Evolutionary conservation across 1,284 basidiomycete genomes (phyloP).

Genomic region (Puccinia polysora): DNA sequence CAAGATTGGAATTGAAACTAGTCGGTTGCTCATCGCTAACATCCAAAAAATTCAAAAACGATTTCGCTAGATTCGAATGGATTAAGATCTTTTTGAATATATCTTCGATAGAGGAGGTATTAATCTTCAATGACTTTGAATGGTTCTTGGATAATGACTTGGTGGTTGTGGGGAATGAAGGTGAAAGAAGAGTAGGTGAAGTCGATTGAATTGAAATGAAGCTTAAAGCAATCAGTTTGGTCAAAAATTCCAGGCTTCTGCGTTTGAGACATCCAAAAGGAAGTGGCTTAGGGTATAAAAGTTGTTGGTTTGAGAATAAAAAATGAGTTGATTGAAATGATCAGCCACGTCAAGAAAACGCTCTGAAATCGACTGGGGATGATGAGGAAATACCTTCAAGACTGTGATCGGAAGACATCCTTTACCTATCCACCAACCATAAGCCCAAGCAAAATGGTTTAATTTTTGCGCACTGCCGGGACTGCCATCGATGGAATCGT

Average conservation of each 20-base stretch:
- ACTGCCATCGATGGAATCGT: slow-evolving; percentile 51
- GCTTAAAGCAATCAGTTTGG: slow-evolving; percentile 10
- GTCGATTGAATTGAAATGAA: slow-evolving; percentile 22
- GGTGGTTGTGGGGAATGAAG: neutral
- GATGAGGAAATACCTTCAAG: slow-evolving; percentile 63
- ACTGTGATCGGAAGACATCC: slow-evolving; percentile 67
- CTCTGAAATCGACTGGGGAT: neutral
- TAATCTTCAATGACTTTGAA: slow-evolving; percentile 1
- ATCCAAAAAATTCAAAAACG: slow-evolving; percentile 8
- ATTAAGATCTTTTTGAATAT: slow-evolving; percentile 19
- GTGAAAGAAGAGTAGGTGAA: slow-evolving; percentile 25
- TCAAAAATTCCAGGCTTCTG: slow-evolving; percentile 16
- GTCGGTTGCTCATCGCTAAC: neutral
- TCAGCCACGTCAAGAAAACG: neutral
- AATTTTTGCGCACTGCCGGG: slow-evolving; percentile 58
- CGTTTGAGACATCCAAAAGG: slow-evolving; percentile 17
- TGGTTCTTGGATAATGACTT: neutral
- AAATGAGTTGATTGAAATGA: neutral
- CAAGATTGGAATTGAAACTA: slow-evolving; percentile 4
- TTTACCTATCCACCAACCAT: slow-evolving; percentile 78
- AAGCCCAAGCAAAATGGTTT: slow-evolving; percentile 67
- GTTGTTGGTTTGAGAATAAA: neutral
- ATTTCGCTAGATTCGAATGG: neutral
- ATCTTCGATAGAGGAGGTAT: slow-evolving; percentile 6
- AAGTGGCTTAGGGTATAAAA: slow-evolving; percentile 8